Evolutionary conservation across 176 grass and related monocot genomes (phyloP), one percentile per base, ranked within the genome.

Genomic region (Aegilops umbellulata): DNA sequence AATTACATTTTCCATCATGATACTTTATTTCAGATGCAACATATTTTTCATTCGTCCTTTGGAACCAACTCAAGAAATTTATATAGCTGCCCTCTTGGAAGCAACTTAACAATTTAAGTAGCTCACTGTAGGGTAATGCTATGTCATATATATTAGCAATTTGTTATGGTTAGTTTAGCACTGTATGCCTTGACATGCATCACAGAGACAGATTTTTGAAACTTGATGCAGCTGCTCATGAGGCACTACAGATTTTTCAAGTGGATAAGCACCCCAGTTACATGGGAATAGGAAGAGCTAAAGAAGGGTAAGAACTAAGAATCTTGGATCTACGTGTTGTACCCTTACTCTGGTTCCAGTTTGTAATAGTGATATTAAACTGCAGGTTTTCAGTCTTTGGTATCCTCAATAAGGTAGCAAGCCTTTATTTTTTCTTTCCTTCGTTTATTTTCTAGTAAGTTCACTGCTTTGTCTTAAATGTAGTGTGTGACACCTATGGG

Each of bases 401-500:
- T 69, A 95, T 98, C 86, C 86, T 98, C 78, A 98, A 98, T 82
- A 93, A 98, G 91, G 95, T 98, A 84, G 69, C 6, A 83, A 82
- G 9, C 4, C 75, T 22, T 49, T 81, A n/a, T 32, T 72, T 24
- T 81, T 78, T 38, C 39, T 72, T 24, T 60, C 62, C 42, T 78
- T 78, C 78, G 30, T 25, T 73, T 88, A 23, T 65, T 32, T 78
- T 80, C n/a, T 85, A 46, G 27, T 57, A 69, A 78, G 38, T 82
- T 41, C 24, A 91, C 69, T 39, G 90, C 51, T 88, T 78, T 84
- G 19, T 89, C 85, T 61, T 84, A 23, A 71, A 76, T 83, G 55
- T 82, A 98, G 95, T 98, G 95, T 84, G 93, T 95, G 74, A 98
- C 95, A 46, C 95, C 93, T 70, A 98, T 98, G 91, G 95, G 93